These are phyloP conservation scores for Ustilago vetiveriae DNA, from an alignment of 1,284 basidiomycete species.

Conservation along the genomic window DNA sequence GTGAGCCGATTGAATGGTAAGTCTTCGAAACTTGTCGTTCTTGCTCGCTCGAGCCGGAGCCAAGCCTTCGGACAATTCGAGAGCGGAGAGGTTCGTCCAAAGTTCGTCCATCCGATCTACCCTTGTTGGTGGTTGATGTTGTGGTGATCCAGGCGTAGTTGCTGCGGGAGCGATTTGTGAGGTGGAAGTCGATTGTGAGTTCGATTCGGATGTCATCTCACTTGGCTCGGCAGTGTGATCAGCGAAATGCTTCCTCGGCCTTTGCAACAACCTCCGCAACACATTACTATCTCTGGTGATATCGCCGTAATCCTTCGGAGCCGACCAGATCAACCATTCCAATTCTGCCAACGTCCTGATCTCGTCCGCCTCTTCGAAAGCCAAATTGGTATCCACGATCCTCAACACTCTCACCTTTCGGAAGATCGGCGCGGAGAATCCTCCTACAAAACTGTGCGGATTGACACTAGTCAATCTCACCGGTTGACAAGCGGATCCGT, in stretches of 20 bases:
- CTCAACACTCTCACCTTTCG: constrained; percentile 48
- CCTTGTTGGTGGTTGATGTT: not conserved
- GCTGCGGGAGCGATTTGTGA: not conserved
- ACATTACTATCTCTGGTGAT: constrained; percentile 48
- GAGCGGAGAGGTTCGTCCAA: constrained; percentile 29
- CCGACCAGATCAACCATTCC: constrained; percentile 52
- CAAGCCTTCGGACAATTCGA: constrained; percentile 36
- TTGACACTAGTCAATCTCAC: constrained; percentile 58
- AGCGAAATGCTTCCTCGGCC: constrained; percentile 23
- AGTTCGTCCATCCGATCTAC: constrained; percentile 16
- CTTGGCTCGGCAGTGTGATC: not conserved
- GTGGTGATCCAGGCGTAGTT: not conserved
- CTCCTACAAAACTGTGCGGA: constrained; percentile 61
- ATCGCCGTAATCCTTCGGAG: constrained; percentile 61
- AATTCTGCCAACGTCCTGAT: constrained; percentile 57
- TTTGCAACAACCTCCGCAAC: constrained; percentile 43
- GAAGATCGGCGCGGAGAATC: constrained; percentile 63
- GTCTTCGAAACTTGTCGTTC: constrained; percentile 38
- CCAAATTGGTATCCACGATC: constrained; percentile 61
- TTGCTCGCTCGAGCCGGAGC: constrained; percentile 39
- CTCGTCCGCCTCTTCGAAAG: constrained; percentile 58
- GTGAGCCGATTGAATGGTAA: constrained; percentile 39
- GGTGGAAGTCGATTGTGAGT: no score
- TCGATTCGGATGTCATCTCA: no score
- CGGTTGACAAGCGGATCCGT: constrained; percentile 64